Evolutionary conservation across 2,329 filamentous ascomycete genomes (phyloP).

Genomic region (Phialemoniopsis sp.): DNA sequence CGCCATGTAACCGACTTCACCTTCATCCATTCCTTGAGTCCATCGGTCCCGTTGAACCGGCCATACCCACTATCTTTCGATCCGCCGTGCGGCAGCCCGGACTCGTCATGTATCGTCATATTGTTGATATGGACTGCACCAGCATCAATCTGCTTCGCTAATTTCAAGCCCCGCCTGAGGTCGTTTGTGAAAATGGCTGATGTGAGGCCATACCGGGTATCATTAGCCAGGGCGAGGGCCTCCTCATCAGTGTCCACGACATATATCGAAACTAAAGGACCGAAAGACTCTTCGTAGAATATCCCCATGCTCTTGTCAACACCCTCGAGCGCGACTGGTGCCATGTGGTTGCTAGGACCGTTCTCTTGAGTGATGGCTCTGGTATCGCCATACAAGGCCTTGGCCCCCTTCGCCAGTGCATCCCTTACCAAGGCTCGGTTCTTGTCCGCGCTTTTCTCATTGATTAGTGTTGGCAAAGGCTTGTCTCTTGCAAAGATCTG

Average conservation of each 20-base stretch:
- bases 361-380: slow-evolving; percentile 11
- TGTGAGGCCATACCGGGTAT: slow-evolving; percentile 59
- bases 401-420: slow-evolving; percentile 53
- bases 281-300: slow-evolving; percentile 58
- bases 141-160: slow-evolving; percentile 44
- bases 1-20: slow-evolving; percentile 29
- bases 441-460: slow-evolving; percentile 47
- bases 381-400: slow-evolving; percentile 11
- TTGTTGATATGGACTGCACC: slow-evolving; percentile 50
- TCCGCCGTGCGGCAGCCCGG: slow-evolving; percentile 39
- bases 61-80: slow-evolving; percentile 43
- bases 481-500: too few species aligned
- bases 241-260: slow-evolving; percentile 51
- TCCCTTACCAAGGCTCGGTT: slow-evolving; percentile 56
- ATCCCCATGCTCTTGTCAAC: slow-evolving; percentile 56
- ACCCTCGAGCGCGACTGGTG: slow-evolving; percentile 48
- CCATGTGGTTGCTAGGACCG: slow-evolving; percentile 31
- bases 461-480: too few species aligned
- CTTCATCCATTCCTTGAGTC: slow-evolving; percentile 39
- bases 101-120: slow-evolving; percentile 46
- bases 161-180: slow-evolving; percentile 37
- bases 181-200: slow-evolving; percentile 56
- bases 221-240: slow-evolving; percentile 56
- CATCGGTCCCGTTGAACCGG: slow-evolving; percentile 37
- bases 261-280: slow-evolving; percentile 53